Evolutionary conservation across 176 grass and related monocot genomes (phyloP).

Genomic region (Puya raimondii): DNA sequence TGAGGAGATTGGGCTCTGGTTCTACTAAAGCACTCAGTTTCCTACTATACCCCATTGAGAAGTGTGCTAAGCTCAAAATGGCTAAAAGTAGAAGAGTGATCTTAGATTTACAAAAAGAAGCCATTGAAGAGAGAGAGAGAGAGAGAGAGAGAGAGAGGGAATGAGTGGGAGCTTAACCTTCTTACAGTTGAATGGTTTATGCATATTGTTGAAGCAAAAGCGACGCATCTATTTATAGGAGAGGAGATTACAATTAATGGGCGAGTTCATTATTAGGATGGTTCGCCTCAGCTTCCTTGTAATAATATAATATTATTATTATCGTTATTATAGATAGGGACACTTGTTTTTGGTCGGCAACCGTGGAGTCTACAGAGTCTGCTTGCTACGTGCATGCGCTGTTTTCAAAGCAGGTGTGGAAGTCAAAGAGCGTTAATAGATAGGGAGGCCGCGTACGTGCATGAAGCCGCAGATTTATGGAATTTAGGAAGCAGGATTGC

Average conservation of each 20-base stretch:
- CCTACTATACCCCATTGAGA: conserved; percentile 18
- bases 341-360: conserved; percentile 4
- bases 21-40: conserved; percentile 38
- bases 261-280: background rate
- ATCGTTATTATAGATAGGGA: background rate
- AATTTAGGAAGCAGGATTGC: background rate
- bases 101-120: conserved; percentile 1
- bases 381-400: background rate
- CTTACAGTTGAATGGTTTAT: background rate
- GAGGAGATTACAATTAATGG: background rate
- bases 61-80: background rate
- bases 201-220: background rate
- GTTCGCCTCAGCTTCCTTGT: conserved; percentile 15
- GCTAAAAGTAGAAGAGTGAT: background rate
- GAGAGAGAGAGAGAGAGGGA: background rate
- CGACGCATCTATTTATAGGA: conserved; percentile 6
- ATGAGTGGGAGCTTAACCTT: background rate
- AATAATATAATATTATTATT: too few species aligned
- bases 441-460: background rate
- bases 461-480: background rate
- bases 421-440: background rate
- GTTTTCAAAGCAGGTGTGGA: background rate
- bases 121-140: background rate
- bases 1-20: conserved; percentile 37
- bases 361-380: conserved; percentile 11